Base-by-base conservation (phyloP, 768 basidiomycete species). In the Filobasidium floriforme region DNA sequence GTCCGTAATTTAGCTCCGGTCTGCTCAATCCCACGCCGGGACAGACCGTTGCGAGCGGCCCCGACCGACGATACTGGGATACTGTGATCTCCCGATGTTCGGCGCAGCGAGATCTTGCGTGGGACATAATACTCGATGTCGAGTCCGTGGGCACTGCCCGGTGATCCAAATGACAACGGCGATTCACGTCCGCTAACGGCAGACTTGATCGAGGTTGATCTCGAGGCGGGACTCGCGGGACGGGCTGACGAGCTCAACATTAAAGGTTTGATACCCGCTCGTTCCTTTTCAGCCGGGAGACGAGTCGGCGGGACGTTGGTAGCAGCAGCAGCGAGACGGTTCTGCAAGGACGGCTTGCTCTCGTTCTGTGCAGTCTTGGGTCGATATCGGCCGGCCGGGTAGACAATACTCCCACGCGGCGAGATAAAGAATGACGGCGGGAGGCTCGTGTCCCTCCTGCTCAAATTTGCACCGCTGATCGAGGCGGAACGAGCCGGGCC, bases 311-410 rank as follows among this genome's bases (percentile, higher is more conserved):
- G n/a, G 15, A 29, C 59, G 37, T 24, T 57, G 26, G 60, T 26
- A 1, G 65, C 65, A 7, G 59, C 40, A 7, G 60, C 65, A 26
- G 65, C 65, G 2, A 66, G 41, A 1, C 65, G 65, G 26, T 37
- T 61, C 40, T 66, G 65, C 9, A 66, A 24, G 15, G 65, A 66
- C 14, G 54, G 46, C n/a, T 66, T 66, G 15, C n/a, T 41, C 9
- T 52, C 44, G 19, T 41, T 43, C 19, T 44, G 37, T 29, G 57
- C n/a, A 24, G 26, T 40, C 43, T 61, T 61, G 14, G 59, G 65
- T 55, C 63, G 59, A 44, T 68, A 65, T 41, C 67, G 59, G 12
- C 67, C 67, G 15, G 67, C 67, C 18, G 67, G 67, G 62, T 68
- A 68, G 29, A 68, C 60, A 49, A 68, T 68, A 41, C 67, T 68